phyloP scores from a whole-genome alignment of 306 rosid species.

The Lathyrus tuberosus region DNA sequence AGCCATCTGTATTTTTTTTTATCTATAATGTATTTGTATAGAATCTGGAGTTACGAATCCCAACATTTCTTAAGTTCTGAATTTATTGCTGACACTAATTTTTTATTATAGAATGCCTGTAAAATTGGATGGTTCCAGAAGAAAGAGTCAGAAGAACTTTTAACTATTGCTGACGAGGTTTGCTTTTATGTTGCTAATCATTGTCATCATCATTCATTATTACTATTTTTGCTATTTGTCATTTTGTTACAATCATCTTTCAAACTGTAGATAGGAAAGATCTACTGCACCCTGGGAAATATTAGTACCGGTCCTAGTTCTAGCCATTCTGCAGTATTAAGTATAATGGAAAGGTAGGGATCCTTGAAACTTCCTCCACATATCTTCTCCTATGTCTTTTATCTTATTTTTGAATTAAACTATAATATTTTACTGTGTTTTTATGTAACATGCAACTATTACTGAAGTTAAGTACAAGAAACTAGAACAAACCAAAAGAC shows the following conservation, averaged over 20 bases:
- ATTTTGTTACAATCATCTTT: constrained; percentile 36
- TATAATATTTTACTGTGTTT: constrained; percentile 22
- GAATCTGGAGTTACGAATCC: constrained; percentile 10
- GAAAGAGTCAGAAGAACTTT: constrained; percentile 66
- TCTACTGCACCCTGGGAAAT: constrained; percentile 55
- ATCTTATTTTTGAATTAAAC: constrained; percentile 19
- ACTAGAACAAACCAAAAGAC: constrained; percentile 17
- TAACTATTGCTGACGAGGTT: constrained; percentile 67
- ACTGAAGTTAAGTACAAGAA: constrained; percentile 15
- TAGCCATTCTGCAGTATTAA: constrained; percentile 43
- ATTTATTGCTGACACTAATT: constrained; percentile 37
- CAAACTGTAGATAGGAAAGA: constrained; percentile 52
- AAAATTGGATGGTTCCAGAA: constrained; percentile 69
- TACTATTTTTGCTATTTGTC: neutral
- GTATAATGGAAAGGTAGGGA: constrained; percentile 71
- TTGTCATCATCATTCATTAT: neutral
- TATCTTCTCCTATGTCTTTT: constrained; percentile 14
- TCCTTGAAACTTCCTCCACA: constrained; percentile 21
- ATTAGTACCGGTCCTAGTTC: constrained; percentile 41
- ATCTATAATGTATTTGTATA: constrained; percentile 28
- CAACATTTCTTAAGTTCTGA: constrained; percentile 21
- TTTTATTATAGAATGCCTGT: constrained; percentile 67
- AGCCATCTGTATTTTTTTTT: neutral
- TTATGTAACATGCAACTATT: constrained; percentile 19
- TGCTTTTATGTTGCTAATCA: constrained; percentile 13